phyloP scores from a whole-genome alignment of 805 yeast species.

The Schizosaccharomyces octosporus region DNA sequence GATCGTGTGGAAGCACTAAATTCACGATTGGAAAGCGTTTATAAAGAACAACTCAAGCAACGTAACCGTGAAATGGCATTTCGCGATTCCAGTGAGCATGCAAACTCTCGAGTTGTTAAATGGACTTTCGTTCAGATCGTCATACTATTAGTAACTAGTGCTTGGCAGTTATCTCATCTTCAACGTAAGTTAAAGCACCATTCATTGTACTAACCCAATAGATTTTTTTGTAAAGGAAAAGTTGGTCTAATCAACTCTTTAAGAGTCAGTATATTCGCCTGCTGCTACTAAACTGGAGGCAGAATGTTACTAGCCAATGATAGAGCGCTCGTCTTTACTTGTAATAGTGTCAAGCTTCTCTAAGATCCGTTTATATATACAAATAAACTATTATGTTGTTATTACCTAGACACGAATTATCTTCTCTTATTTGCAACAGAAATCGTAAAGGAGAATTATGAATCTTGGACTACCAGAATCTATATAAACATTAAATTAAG shows the following conservation, averaged over 20 bases:
- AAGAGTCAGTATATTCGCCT: too few relatives aligned
- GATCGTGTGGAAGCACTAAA: slow-evolving; percentile 32
- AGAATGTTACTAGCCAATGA: too few relatives aligned
- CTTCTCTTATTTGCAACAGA: too few relatives aligned
- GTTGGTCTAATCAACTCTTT: neutral
- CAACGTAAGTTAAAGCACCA: slow-evolving; percentile 9
- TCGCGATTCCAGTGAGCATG: slow-evolving; percentile 52
- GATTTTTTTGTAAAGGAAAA: neutral
- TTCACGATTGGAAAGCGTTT: slow-evolving; percentile 31
- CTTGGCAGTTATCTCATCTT: slow-evolving; percentile 53
- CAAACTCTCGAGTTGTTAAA: slow-evolving; percentile 44
- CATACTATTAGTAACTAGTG: slow-evolving; percentile 44
- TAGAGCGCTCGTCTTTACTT: too few relatives aligned
- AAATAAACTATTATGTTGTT: too few relatives aligned
- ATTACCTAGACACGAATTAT: too few relatives aligned
- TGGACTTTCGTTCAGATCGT: slow-evolving; percentile 54
- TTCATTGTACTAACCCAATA: neutral
- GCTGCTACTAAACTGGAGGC: too few relatives aligned
- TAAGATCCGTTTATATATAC: too few relatives aligned
- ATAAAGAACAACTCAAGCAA: slow-evolving; percentile 39
- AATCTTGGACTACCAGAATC: too few relatives aligned
- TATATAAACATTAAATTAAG: too few relatives aligned
- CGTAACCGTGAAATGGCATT: slow-evolving; percentile 45
- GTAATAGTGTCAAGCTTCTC: too few relatives aligned
- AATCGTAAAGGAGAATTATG: too few relatives aligned